Conservation (phyloP, 805 yeast genomes). For the Lachancea quebecensis region DNA sequence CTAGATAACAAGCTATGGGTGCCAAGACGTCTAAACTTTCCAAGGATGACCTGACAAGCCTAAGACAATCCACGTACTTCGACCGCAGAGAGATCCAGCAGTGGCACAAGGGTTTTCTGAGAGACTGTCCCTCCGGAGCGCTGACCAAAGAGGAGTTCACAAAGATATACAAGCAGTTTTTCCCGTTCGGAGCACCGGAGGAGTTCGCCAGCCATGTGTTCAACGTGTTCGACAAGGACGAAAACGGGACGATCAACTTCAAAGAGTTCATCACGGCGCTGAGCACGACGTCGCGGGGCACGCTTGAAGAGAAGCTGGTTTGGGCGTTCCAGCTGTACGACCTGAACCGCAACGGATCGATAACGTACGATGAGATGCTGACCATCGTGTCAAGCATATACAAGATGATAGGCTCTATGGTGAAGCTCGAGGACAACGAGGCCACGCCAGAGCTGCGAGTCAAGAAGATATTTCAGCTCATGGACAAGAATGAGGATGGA, state of each 20-base stretch:
- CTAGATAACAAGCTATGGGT: constrained; percentile 52
- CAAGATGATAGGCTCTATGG: constrained; percentile 95
- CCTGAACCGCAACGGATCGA: constrained; percentile 67
- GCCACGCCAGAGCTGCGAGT: constrained; percentile 86
- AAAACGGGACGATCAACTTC: constrained; percentile 77
- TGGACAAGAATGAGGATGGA: constrained; percentile 66
- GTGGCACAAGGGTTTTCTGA: constrained; percentile 93
- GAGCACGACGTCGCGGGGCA: constrained; percentile 80
- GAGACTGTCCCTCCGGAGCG: constrained; percentile 92
- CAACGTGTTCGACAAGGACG: constrained; percentile 79
- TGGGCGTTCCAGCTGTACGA: constrained; percentile 93
- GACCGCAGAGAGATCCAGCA: constrained; percentile 93
- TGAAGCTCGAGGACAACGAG: constrained; percentile 79
- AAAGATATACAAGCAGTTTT: constrained; percentile 90
- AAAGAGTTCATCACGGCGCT: constrained; percentile 86
- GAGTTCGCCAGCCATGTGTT: constrained; percentile 86
- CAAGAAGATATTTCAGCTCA: constrained; percentile 64
- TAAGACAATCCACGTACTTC: constrained; percentile 82
- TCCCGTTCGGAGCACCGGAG: constrained; percentile 96
- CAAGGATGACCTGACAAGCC: constrained; percentile 77
- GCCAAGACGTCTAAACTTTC: constrained; percentile 88
- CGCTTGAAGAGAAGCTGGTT: constrained; percentile 70
- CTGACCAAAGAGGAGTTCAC: constrained; percentile 80
- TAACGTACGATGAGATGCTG: constrained; percentile 72
- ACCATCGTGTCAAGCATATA: constrained; percentile 77